phyloP scores from a whole-genome alignment of 225 moss, liverwort and hornwort genomes.

The Polytrichum commune region DNA sequence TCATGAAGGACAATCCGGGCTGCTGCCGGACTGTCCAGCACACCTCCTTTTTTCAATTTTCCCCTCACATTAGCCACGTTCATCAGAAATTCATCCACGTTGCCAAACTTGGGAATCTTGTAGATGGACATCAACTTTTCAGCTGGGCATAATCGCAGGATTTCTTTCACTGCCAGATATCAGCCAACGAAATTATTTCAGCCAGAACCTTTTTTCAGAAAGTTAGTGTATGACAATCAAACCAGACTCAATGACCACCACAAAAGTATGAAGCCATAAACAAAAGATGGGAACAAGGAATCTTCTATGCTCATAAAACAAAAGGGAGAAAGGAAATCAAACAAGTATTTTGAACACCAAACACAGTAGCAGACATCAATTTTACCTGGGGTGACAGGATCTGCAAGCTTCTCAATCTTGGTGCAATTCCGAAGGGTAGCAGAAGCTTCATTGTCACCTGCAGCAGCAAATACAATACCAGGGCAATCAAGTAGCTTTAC shows the following conservation, averaged over 20 bases:
- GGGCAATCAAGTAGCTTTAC: slow-evolving; percentile 88
- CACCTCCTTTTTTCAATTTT: slow-evolving; percentile 75
- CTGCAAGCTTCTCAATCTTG: slow-evolving; percentile 73
- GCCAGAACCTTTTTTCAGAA: too few relatives aligned
- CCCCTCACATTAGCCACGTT: slow-evolving; percentile 63
- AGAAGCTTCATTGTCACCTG: slow-evolving; percentile 60
- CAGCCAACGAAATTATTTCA: too few relatives aligned
- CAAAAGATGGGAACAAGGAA: too few relatives aligned
- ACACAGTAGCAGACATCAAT: too few relatives aligned
- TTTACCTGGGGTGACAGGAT: slow-evolving; percentile 73
- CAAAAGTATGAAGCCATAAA: too few relatives aligned
- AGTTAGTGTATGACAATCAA: too few relatives aligned
- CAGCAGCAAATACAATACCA: slow-evolving; percentile 73
- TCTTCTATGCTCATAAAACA: too few relatives aligned
- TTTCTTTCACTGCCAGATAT: slow-evolving; percentile 56
- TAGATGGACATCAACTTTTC: slow-evolving; percentile 86
- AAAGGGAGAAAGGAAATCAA: too few relatives aligned
- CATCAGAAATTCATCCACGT: slow-evolving; percentile 68
- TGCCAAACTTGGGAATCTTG: slow-evolving; percentile 61
- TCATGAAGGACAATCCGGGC: slow-evolving; percentile 76
- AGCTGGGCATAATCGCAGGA: slow-evolving; percentile 58
- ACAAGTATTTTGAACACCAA: too few relatives aligned
- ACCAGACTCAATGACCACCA: too few relatives aligned
- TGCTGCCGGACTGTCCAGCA: slow-evolving; percentile 53
- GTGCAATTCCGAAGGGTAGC: slow-evolving; percentile 71